Evolutionary conservation across 345 rosid genomes (phyloP), one percentile per base, ranked within the genome.

Genomic region (Populus ilicifolia): DNA sequence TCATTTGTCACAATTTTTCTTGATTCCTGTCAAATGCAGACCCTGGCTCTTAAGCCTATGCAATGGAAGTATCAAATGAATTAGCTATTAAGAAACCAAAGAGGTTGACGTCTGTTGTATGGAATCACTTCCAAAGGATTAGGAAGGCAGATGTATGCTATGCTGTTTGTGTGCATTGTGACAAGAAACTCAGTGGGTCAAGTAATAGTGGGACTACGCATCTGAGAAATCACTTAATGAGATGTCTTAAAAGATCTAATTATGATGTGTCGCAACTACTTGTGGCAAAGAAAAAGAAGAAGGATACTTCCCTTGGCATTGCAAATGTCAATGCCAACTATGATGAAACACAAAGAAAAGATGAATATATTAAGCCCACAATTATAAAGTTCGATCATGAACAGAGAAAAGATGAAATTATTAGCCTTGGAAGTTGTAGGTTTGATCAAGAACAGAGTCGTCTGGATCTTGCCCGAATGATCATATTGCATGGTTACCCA

Each of bases 161-260:
- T 82, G 99, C 94, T 72, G 90, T 93, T 33, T 95, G 98, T 75
- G 83, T 89, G 46, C 97, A 93, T 46, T 95, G 99, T 74, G 89
- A 93, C 79, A 95, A 95, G 88, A 90, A 87, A 82, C 97, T 89
- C 76, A 95, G 98, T 63, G 99, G 99, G 21, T 95, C 98, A 16
- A 95, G 99, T 82, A 95, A 95, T 77, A 95, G 98, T 20, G 99
- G 98, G 54, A 95, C 99, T 20, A 91, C 99, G 23, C 99, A 93
- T 85, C 88, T 93, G 73, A 88, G 97, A 52, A 95, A 95, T 84
- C 99, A 95, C 86, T 87, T 93, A 71, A 86, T 95, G 91, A 85
- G 98, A 48, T 95, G 99, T 74, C 85, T 95, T 86, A 93, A 95
- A 78, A 85, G 96, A 85, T 90, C 96, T 9, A 89, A 93, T 66